Evolutionary conservation across 164 flowering plant genomes (phyloP), one percentile per base, ranked within the genome.

Genomic region (grape (Vitis vinifera)): DNA sequence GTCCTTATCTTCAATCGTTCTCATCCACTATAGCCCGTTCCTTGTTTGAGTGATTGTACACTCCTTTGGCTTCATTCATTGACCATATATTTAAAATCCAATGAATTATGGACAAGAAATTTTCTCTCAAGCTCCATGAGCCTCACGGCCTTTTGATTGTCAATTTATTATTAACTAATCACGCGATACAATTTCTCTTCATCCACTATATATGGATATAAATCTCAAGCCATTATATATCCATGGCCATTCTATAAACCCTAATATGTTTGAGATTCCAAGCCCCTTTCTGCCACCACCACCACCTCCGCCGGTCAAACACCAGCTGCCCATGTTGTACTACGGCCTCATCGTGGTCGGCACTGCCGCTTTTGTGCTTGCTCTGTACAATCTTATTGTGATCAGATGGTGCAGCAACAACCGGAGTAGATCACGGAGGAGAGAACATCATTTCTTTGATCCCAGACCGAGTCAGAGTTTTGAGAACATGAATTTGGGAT

Each of bases 331-430:
- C 50, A 80, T 82, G 76, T 71, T 84, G n/a, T 86, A 87, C 77
- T 86, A 83, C 62, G 84, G 85, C 68, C 79, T 87, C 0, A 79
- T 73, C 2, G 80, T 87, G 16, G 75, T 86, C 1, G 89, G 84
- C 13, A 73, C 84, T 0, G 79, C 87, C 2, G 81, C 84, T 7
- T 13, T 83, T 0, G 68, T 84, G 12, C 71, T 87, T 3, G 83
- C 76, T 5, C 2, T 83, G 1, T 87, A 84, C 78, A 85, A 83
- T 58, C 65, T 89, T 49, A 66, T 89, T 62, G 50, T 84, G 30
- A 70, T 83, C 66, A 66, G 51, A 61, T 84, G 83, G 80, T 78
- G 89, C 71, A 23, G 75, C 17, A 51, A 10, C 55, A 47, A 10
- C 71, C 73, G 9, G 12, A 49, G 13, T 13, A 59, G 14, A 14